Base-by-base conservation (phyloP, 2,329 filamentous ascomycete genomes). In the Chrysoporthe puriensis region DNA sequence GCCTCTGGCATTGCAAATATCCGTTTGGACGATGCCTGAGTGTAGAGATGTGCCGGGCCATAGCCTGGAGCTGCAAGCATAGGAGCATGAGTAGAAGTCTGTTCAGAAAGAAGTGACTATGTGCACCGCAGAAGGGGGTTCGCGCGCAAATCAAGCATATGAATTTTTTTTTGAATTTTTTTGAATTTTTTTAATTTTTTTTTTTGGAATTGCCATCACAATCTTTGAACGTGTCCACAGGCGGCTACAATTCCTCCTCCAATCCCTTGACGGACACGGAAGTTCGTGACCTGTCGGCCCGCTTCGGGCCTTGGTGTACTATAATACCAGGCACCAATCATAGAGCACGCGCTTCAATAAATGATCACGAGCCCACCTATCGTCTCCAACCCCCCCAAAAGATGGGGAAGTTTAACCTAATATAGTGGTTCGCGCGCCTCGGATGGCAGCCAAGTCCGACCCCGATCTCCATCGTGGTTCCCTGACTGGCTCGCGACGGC, bases 251-350 rank as follows among this genome's bases (percentile, higher is more conserved):
- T 21, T 52, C 48, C n/a, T 32, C 50, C 50, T 32, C 50, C 50
- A 54, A 32, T 54, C 50, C 14, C 4, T 16, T 9, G 11, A 26
- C 57, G 26, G 44, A 60, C 32, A 16, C 42, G 59, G 59, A 46
- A 48, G 59, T 48, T 46, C 21, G 59, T 44, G 43, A 48, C 59
- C 18, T 48, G n/a, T 48, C 59, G 59, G 59, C 59, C 59, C 43
- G 59, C 59, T 48, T 48, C 59, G 43, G 59, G 21, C 43, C 58
- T 46, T 34, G 43, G n/a, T 9, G 50, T 54, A 52, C 21, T 3
- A 13, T n/a, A 1, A 1, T 32, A 48, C 7, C 3, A 7, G 13
- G 59, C 42, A 26, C 59, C 59, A 61, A 48, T 61, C 59, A 61
- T 18, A 32, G 21, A n/a, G 14, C 59, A n/a, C 7, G 57, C 57